Evolutionary conservation across 2,329 filamentous ascomycete genomes (phyloP), one percentile per base, ranked within the genome.

Genomic region (Claviceps arundinis): DNA sequence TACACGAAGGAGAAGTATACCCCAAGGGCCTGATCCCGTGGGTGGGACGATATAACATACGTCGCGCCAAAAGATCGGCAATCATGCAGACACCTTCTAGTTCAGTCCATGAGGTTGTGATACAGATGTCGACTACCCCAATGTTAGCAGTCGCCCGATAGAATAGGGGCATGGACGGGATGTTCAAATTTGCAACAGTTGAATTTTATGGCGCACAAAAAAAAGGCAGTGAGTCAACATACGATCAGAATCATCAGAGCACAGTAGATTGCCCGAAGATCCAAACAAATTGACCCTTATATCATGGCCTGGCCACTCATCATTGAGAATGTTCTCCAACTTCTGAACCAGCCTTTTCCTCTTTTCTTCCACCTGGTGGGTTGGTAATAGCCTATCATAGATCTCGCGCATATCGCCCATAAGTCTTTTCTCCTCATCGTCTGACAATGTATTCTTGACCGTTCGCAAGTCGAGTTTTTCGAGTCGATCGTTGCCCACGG

Each of bases 161-260:
- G 9, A 11, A 34, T 11, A 34, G 30, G 30, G 30, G 30, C 30
- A 11, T 34, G 30, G 9, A 34, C 9, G 30, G 30, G 11, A 4
- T 34, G 30, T 19, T 19, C 19, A 34, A 34, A 17, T 8, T 30
- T 30, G 14, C 34, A n/a, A 37, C 30, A 34, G 30, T 34, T 34
- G 11, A 34, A 34, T 11, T 34, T 34, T 9, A 34, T 34, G 30
- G 30, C 30, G 30, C 30, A 7, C 24, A 34, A 30, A 30, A 34
- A 30, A 34, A 11, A 34, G 4, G 30, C 9, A 34, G 9, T 11
- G 30, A 11, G 9, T 34, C 40, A 13, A 73, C 82, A 61, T 73
- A 95, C 89, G 88, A 72, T 98, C 93, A 50, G 93, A 98, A 64
- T 96, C 89, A 67, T 89, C 90, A 37, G 91, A 95, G 68, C 89